These are phyloP conservation scores for Gymnopus androsaceus DNA, from an alignment of 1,284 basidiomycete species.

Conservation along the genomic window DNA sequence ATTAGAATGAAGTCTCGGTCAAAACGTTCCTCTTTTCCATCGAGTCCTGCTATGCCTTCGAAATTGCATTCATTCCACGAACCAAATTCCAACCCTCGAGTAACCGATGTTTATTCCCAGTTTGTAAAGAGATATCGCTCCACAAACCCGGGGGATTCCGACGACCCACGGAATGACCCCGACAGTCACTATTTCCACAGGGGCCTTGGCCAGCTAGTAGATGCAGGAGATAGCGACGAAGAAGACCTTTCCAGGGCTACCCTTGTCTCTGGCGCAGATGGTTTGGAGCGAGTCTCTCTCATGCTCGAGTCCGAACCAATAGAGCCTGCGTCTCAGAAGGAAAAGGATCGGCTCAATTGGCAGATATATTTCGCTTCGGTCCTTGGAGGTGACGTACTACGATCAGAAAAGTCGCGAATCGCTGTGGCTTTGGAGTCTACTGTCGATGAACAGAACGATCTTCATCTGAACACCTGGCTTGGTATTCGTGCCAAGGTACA, in stretches of 20 bases:
- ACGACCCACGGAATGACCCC: slow-evolving; percentile 71
- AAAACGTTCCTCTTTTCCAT: slow-evolving; percentile 20
- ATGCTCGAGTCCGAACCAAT: slow-evolving; percentile 61
- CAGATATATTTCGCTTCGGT: slow-evolving; percentile 93
- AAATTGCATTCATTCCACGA: not conserved
- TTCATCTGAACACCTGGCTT: slow-evolving; percentile 81
- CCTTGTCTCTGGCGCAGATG: slow-evolving; percentile 43
- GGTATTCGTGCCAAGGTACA: slow-evolving; percentile 87
- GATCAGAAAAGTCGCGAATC: slow-evolving; percentile 90
- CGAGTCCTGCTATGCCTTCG: slow-evolving; percentile 21
- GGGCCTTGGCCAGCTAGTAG: slow-evolving; percentile 68
- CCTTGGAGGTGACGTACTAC: slow-evolving; percentile 89
- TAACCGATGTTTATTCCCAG: slow-evolving; percentile 66
- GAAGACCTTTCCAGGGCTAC: slow-evolving; percentile 54
- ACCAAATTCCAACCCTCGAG: not conserved
- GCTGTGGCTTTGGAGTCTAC: slow-evolving; percentile 70
- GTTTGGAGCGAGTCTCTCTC: slow-evolving; percentile 54
- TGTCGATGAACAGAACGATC: slow-evolving; percentile 68
- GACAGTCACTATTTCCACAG: slow-evolving; percentile 76
- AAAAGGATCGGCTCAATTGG: slow-evolving; percentile 88
- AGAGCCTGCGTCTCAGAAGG: slow-evolving; percentile 66
- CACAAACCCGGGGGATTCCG: slow-evolving; percentile 45
- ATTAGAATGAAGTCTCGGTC: slow-evolving; percentile 29
- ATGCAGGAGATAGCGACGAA: slow-evolving; percentile 77
- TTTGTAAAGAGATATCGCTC: slow-evolving; percentile 74